Base-by-base conservation (phyloP, 225 moss, liverwort and hornwort species). In the Anthoceros angustus region DNA sequence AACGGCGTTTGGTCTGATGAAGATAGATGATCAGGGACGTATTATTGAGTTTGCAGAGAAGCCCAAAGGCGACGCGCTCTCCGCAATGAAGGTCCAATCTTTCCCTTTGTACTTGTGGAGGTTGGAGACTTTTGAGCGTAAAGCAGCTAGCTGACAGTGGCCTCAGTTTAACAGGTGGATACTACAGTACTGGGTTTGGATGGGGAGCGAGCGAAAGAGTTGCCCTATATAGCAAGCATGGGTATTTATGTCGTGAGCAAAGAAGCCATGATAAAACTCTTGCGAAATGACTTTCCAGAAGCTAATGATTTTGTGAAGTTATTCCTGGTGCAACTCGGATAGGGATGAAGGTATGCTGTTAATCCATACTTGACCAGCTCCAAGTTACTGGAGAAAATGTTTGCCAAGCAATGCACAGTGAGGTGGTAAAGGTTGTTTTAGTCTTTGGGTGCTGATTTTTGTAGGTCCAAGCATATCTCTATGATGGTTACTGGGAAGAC, bases 401-500 rank as follows among this genome's bases (percentile, higher is more conserved):
- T 4, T 32, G 4, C 32, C 32, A 32, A 32, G 32, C 32, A 32
- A 4, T 32, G 1, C 32, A 32, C 32, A 32, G 32, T 32, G 32
- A 32, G 32, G 32, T 32, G 4, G 1, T 32, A 32, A 32, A 32
- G 32, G 32, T 32, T 1, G 32, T 32, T 32, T 32, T 1, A 32
- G 32, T 32, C 32, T 32, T 32, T 4, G 32, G n/a, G n/a, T n/a
- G n/a, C n/a, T n/a, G 55, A n/a, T 18, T 55, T 15, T 55, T 9
- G 18, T 55, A 55, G 55, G 85, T 85, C 26, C 98, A 98, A 78
- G 98, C 98, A 5, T 98, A 92, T 68, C 71, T 98, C 79, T 98
- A 92, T 43, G 98, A 98, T 72, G 98, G 98, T 9, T 98, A 98
- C 69, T 98, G 98, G 98, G 98, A 98, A 76, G 98, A 98, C 67